Evolutionary conservation across 192 early-diverging fungal species (phyloP).

Genomic region (Entomortierella parvispora): DNA sequence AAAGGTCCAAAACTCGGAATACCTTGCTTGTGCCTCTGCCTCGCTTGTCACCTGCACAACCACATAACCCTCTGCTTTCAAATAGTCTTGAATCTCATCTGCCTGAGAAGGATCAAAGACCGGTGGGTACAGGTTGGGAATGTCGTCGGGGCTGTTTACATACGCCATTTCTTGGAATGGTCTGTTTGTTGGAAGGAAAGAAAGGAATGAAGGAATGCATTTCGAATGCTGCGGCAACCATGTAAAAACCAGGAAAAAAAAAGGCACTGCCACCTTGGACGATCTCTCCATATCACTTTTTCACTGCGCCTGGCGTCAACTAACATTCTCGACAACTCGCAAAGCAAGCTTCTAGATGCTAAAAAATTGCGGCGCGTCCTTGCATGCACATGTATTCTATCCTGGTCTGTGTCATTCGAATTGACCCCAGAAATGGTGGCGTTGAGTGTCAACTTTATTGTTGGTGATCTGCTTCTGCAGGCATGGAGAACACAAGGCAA

Average conservation of each 20-base stretch:
- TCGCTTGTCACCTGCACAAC: constrained; percentile 9
- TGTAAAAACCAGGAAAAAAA: too few species aligned
- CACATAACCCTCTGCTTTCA: constrained; percentile 18
- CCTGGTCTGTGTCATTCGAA: too few species aligned
- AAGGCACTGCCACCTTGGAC: too few species aligned
- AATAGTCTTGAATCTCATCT: constrained; percentile 21
- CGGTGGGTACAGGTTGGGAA: constrained; percentile 19
- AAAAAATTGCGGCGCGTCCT: too few species aligned
- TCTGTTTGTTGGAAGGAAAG: neutral
- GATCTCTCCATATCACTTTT: too few species aligned
- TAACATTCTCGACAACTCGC: too few species aligned
- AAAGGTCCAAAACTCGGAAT: constrained; percentile 33
- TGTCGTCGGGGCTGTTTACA: constrained; percentile 11
- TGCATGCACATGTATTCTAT: too few species aligned
- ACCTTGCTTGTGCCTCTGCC: constrained; percentile 10
- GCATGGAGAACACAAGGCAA: constrained; percentile 60
- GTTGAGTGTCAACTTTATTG: too few species aligned
- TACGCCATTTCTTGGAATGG: constrained; percentile 9
- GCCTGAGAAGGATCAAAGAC: constrained; percentile 18
- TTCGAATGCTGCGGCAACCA: constrained; percentile 3
- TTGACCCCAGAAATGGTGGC: too few species aligned
- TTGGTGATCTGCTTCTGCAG: too few species aligned
- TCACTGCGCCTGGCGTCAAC: too few species aligned
- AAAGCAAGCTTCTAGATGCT: too few species aligned
- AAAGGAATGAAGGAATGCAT: neutral